A percentile compares a stretch with the other conserved stretches of the same genome.
These are phyloP conservation scores for Bromus sterilis DNA, from an alignment of 176 grass and related monocot genomes.

Conservation along the genomic window DNA sequence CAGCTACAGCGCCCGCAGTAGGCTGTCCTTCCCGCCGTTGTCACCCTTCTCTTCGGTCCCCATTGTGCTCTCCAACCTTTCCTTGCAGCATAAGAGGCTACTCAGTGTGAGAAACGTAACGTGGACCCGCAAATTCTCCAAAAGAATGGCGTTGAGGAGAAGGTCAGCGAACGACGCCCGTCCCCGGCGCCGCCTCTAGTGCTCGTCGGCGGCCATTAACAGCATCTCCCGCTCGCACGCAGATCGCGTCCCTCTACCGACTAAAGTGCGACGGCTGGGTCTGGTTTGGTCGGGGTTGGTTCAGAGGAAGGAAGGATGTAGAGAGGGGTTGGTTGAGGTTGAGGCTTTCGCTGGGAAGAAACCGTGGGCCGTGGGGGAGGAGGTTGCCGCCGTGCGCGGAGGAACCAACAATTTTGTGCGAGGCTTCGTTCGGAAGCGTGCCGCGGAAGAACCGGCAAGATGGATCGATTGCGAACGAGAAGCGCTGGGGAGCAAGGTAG, in stretches of 20 bases:
- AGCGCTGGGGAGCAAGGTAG: too few relatives aligned
- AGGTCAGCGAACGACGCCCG: conserved; percentile 40
- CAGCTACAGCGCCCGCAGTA: conserved; percentile 67
- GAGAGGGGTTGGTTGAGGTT: background rate
- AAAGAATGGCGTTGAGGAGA: conserved; percentile 49
- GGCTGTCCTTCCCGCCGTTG: background rate
- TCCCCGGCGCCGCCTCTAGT: background rate
- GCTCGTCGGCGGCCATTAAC: conserved; percentile 23
- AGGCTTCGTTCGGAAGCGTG: background rate
- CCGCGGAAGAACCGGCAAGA: background rate
- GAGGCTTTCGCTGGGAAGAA: background rate
- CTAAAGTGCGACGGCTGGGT: background rate
- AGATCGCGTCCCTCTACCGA: too few relatives aligned
- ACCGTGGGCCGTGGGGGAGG: background rate
- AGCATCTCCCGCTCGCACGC: background rate
- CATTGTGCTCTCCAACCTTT: conserved; percentile 28
- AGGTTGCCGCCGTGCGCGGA: background rate
- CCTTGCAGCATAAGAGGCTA: background rate
- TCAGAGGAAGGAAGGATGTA: too few relatives aligned
- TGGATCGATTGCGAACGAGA: background rate
- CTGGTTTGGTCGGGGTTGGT: background rate
- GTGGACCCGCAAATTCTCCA: background rate
- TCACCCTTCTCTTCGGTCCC: background rate
- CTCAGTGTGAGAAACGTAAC: background rate
- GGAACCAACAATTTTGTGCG: background rate